phyloP scores from a whole-genome alignment of 2,329 filamentous ascomycete genomes.

The Scleromitrula shiraiana region DNA sequence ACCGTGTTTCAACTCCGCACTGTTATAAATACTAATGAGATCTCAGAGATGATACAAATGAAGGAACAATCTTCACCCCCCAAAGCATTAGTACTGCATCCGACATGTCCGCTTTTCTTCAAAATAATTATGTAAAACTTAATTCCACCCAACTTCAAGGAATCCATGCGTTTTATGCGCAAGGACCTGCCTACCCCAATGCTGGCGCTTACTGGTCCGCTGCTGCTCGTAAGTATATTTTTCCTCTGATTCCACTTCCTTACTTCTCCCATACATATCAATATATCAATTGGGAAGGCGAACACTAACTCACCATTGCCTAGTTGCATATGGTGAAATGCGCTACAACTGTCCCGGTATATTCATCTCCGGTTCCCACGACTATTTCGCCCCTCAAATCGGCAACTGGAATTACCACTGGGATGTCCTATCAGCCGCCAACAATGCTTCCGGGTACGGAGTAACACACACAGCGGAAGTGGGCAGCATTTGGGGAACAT shows the following conservation, averaged over 20 bases:
- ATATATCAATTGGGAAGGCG: too few relatives aligned
- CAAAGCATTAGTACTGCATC: slow-evolving; percentile 37
- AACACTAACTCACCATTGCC: too few relatives aligned
- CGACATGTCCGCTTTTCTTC: slow-evolving; percentile 47
- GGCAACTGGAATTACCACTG: slow-evolving; percentile 56
- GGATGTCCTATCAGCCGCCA: slow-evolving; percentile 50
- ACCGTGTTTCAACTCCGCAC: too few relatives aligned
- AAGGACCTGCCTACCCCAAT: slow-evolving; percentile 38
- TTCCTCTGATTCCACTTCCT: too few relatives aligned
- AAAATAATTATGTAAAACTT: slow-evolving; percentile 49
- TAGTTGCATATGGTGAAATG: slow-evolving; percentile 57
- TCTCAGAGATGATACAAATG: slow-evolving; percentile 49
- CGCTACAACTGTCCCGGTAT: slow-evolving; percentile 58
- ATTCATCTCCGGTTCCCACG: slow-evolving; percentile 33
- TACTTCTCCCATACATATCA: too few relatives aligned
- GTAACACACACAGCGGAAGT: slow-evolving; percentile 60
- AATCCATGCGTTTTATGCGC: slow-evolving; percentile 49
- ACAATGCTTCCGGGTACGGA: slow-evolving; percentile 47
- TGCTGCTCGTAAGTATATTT: too few relatives aligned
- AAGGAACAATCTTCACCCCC: slow-evolving; percentile 55
- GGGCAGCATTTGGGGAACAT: slow-evolving; percentile 55
- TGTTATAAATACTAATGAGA: background rate
- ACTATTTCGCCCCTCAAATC: slow-evolving; percentile 17
- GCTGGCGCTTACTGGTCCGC: slow-evolving; percentile 51
- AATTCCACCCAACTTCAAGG: slow-evolving; percentile 39